These are phyloP conservation scores for Rosellinia necatrix DNA, from an alignment of 2,329 filamentous ascomycete genomes.

Conservation along the genomic window DNA sequence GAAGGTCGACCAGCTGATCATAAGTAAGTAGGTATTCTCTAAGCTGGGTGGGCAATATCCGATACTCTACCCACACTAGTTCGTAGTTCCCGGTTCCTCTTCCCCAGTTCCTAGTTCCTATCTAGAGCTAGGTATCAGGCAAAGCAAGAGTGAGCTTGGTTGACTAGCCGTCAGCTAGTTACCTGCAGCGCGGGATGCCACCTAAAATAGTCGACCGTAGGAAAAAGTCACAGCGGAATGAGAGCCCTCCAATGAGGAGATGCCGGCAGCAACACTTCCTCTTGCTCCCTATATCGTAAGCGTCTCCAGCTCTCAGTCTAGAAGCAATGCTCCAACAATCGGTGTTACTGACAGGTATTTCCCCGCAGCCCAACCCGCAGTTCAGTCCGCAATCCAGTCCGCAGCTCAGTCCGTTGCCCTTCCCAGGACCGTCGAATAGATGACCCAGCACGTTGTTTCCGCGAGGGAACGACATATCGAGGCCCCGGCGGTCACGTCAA, in stretches of 20 bases:
- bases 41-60: constrained; percentile 33
- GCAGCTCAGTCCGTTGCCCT: constrained; percentile 33
- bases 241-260: constrained; percentile 14
- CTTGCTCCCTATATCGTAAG: constrained; percentile 8
- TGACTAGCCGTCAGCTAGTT: no score
- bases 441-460: constrained; percentile 20
- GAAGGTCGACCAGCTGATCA: constrained; percentile 23
- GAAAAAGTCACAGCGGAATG: constrained; percentile 14
- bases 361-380: constrained; percentile 35
- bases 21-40: constrained; percentile 21
- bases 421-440: constrained; percentile 26
- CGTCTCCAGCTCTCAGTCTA: constrained; percentile 22
- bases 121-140: constrained; percentile 17
- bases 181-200: constrained; percentile 24
- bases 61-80: no score
- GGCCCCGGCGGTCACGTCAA: constrained; percentile 6
- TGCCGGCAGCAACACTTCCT: constrained; percentile 6
- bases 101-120: no score
- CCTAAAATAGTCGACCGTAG: constrained; percentile 26
- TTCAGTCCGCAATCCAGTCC: constrained; percentile 32
- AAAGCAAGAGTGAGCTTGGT: constrained; percentile 20
- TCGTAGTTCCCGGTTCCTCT: no score
- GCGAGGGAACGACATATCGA: background rate
- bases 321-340: constrained; percentile 33
- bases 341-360: constrained; percentile 41